phyloP scores from a whole-genome alignment of 768 basidiomycete genomes.

The Rhizopogon vulgaris region DNA sequence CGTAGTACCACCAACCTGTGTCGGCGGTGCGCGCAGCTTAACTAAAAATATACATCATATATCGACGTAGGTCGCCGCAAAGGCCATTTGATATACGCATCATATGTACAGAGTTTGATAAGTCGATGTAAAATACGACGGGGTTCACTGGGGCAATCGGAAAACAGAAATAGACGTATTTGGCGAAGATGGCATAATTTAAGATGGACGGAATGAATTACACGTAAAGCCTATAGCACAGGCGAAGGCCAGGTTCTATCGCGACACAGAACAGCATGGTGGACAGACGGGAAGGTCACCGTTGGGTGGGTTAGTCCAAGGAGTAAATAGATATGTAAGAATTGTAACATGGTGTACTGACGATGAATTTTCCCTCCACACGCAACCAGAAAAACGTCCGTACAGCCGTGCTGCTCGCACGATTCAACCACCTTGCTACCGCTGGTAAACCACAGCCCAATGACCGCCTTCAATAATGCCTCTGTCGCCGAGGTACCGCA shows the following conservation, averaged over 20 bases:
- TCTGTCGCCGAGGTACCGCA: slow-evolving; percentile 1
- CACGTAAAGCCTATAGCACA: slow-evolving; percentile 5
- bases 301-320: slow-evolving; percentile 18
- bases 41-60: neutral
- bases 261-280: slow-evolving; percentile 1
- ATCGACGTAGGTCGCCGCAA: neutral
- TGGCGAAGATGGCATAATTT: neutral
- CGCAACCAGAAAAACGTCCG: slow-evolving; percentile 17
- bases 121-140: slow-evolving; percentile 5
- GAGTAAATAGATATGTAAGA: slow-evolving; percentile 29
- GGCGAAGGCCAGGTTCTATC: neutral
- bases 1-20: neutral
- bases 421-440: slow-evolving; percentile 6
- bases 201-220: neutral
- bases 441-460: neutral
- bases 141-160: slow-evolving; percentile 8
- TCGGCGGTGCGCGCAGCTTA: too few relatives aligned
- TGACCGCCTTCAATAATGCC: neutral
- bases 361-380: slow-evolving; percentile 16
- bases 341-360: slow-evolving; percentile 11
- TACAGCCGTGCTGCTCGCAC: slow-evolving; percentile 13
- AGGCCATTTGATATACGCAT: neutral
- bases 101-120: slow-evolving; percentile 3
- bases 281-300: slow-evolving; percentile 10
- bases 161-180: neutral